Base-by-base conservation (phyloP, 805 yeast species). In the Phaffomyces opuntiae region DNA sequence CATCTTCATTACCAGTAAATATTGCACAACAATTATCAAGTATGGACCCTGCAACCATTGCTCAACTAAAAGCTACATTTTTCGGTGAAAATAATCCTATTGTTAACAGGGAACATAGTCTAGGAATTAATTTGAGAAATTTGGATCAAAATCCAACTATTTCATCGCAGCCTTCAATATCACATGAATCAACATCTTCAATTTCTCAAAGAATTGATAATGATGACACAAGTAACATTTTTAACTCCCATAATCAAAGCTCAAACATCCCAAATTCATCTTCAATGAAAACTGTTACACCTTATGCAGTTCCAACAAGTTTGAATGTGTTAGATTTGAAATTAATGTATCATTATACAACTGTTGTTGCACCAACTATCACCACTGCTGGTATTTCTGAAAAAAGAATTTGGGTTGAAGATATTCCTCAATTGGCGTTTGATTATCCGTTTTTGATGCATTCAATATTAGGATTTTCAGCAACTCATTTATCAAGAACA, bases 391-490 rank as follows among this genome's bases (percentile, higher is more conserved):
- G 96, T 2, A 87, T 90, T 32, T 83, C 91, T 31, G 95, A 84
- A 52, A 79, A 82, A 29, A 78, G 83, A 52, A 83, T 90, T 35
- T 91, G 97, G 97, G 78, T 81, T 44, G 80, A 77, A 43, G 95
- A 87, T 54, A 88, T 91, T 24, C 96, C 96, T 0, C 78, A 81
- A 68, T 69, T 90, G 47, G 96, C 97, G 6, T 88, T 90, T 65
- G 78, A 82, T 46, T 83, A 82, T 60, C 96, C 96, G 14, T 89
- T 87, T 57, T 69, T 91, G 53, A 88, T 91, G 96, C 97, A 91
- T 60, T 82, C 95, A 1, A 73, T 91, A 13, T 69, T 91, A 44
- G 96, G 96, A 25, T 87, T 91, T 57, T 81, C 95, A 46, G 97
- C 97, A 2, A 87, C 97, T 0, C 97, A 91, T 66, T 66, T 90